A percentile compares a stretch with the other conserved stretches of the same genome.
Evolutionary conservation across 2,329 filamentous ascomycete genomes (phyloP).

Genomic region (Phyllosticta citrichinensis): DNA sequence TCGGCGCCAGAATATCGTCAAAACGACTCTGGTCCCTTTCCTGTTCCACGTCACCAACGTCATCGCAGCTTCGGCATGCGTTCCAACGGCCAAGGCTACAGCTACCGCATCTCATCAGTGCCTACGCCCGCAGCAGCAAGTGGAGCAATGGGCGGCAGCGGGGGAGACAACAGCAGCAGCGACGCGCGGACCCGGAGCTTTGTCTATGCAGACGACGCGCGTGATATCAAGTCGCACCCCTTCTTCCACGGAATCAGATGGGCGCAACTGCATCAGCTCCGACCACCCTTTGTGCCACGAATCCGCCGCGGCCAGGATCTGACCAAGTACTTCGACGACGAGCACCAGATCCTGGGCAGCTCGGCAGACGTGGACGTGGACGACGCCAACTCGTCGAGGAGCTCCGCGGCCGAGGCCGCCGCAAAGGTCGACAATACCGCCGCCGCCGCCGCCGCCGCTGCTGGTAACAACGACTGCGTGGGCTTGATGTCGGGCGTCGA

Average conservation of each 20-base stretch:
- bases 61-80: conserved; percentile 6
- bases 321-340: conserved; percentile 85
- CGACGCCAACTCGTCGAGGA: background rate
- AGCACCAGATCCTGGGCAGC: conserved; percentile 49
- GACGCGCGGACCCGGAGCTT: conserved; percentile 34
- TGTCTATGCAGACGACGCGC: conserved; percentile 74
- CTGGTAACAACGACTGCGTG: background rate
- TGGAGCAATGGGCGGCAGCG: conserved; percentile 27
- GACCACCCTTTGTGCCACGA: conserved; percentile 70
- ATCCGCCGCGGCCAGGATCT: conserved; percentile 43
- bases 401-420: background rate
- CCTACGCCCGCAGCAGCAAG: conserved; percentile 4
- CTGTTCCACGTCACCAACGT: background rate
- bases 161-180: conserved; percentile 13
- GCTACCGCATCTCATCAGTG: background rate
- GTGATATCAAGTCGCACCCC: conserved; percentile 79
- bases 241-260: conserved; percentile 77
- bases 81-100: background rate
- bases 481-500: background rate
- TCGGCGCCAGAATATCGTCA: conserved; percentile 65
- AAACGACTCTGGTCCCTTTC: conserved; percentile 42
- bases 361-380: background rate
- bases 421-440: background rate
- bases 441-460: background rate
- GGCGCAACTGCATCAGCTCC: conserved; percentile 59